Percentiles rank a stretch among this genome's conserved stretches.
phyloP scores from a whole-genome alignment of 345 rosid species.

The Fremontodendron californicum region DNA sequence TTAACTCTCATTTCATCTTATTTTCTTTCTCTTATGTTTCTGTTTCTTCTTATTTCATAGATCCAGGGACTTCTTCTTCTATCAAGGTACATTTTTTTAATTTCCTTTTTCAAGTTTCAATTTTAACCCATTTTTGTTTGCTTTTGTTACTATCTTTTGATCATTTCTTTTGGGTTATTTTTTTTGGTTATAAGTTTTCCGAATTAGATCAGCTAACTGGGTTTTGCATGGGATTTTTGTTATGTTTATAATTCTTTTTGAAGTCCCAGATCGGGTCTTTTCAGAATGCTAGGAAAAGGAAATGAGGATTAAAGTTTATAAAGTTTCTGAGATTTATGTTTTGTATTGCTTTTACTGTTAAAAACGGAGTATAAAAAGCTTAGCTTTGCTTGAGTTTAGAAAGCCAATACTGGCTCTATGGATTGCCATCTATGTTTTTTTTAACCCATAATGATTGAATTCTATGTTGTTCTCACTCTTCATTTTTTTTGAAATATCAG shows the following conservation, averaged over 20 bases:
- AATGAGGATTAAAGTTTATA: background rate
- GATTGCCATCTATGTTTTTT: background rate
- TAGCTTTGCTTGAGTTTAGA: background rate
- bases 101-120: background rate
- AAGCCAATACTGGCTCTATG: background rate
- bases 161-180: background rate
- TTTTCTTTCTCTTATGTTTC: background rate
- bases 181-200: background rate
- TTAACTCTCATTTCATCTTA: background rate
- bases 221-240: background rate
- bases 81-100: constrained; percentile 20
- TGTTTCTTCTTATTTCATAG: background rate
- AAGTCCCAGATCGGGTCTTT: background rate
- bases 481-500: too few relatives aligned
- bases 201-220: constrained; percentile 13
- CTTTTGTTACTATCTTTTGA: background rate
- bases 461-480: too few relatives aligned
- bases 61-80: background rate
- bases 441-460: background rate
- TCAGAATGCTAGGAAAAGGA: background rate
- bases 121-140: background rate
- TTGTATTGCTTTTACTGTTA: background rate
- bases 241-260: background rate
- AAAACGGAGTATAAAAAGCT: too few relatives aligned
- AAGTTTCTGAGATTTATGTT: background rate